phyloP scores from a whole-genome alignment of 2,329 filamentous ascomycete species.

The Bipolaris victoriae region DNA sequence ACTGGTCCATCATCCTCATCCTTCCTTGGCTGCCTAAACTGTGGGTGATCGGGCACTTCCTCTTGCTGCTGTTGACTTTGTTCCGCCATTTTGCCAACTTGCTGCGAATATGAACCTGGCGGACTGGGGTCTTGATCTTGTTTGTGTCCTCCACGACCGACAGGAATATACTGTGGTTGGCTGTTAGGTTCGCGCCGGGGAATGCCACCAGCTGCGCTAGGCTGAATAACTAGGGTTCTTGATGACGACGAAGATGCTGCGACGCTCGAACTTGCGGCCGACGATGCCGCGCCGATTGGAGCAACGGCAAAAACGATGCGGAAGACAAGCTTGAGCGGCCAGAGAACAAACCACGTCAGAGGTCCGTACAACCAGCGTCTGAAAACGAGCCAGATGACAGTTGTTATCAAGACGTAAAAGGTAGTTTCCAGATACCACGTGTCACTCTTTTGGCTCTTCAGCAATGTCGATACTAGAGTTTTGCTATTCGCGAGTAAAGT shows the following conservation, averaged over 20 bases:
- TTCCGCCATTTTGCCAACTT: constrained; percentile 29
- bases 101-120: constrained; percentile 46
- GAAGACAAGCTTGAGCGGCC: constrained; percentile 74
- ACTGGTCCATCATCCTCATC: constrained; percentile 42
- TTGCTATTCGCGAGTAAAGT: constrained; percentile 75
- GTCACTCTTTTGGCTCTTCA: constrained; percentile 91
- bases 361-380: constrained; percentile 86
- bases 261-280: constrained; percentile 27
- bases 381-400: constrained; percentile 85
- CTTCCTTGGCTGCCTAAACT: constrained; percentile 30
- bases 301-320: constrained; percentile 64
- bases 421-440: constrained; percentile 97
- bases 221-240: constrained; percentile 52
- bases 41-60: constrained; percentile 29
- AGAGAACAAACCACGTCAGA: constrained; percentile 84
- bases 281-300: constrained; percentile 54
- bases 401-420: constrained; percentile 79
- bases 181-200: constrained; percentile 40
- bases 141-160: constrained; percentile 58
- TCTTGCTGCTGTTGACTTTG: constrained; percentile 32
- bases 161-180: constrained; percentile 48
- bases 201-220: constrained; percentile 50
- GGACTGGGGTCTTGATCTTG: constrained; percentile 50
- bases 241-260: constrained; percentile 27
- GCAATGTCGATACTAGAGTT: constrained; percentile 76